phyloP scores from a whole-genome alignment of 768 basidiomycete species.

The Termitomyces sp. region DNA sequence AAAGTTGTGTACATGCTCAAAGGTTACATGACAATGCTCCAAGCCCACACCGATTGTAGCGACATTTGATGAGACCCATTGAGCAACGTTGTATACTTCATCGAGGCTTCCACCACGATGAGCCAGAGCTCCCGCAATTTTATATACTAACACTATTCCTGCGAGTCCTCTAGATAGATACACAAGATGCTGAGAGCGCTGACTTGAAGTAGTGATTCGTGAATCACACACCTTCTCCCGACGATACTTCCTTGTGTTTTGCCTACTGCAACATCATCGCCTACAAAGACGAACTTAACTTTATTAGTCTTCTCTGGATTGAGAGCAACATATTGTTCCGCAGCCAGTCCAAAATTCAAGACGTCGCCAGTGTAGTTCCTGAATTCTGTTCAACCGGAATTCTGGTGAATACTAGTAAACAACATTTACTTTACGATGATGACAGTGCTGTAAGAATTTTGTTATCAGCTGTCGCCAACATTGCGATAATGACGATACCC shows the following conservation, averaged over 20 bases:
- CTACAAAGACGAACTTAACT: constrained; percentile 79
- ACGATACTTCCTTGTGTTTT: constrained; percentile 79
- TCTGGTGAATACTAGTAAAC: neutral
- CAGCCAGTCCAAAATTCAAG: constrained; percentile 88
- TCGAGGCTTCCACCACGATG: constrained; percentile 63
- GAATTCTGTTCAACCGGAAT: neutral
- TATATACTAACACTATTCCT: constrained; percentile 83
- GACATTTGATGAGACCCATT: constrained; percentile 62
- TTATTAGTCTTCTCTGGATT: constrained; percentile 64
- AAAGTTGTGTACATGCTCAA: neutral
- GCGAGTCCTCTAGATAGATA: constrained; percentile 63
- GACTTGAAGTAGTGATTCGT: neutral
- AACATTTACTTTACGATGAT: constrained; percentile 74
- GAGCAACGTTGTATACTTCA: constrained; percentile 62
- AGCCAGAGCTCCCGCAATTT: constrained; percentile 85
- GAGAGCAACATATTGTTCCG: constrained; percentile 74
- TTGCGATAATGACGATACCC: constrained; percentile 43
- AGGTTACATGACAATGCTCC: constrained; percentile 79
- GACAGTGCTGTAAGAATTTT: constrained; percentile 49
- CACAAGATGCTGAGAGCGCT: neutral
- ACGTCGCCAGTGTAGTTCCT: constrained; percentile 92
- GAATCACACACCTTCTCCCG: constrained; percentile 58
- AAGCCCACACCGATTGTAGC: constrained; percentile 85
- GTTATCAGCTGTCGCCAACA: neutral
- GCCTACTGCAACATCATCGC: constrained; percentile 89